A percentile compares a stretch with the other conserved stretches of the same genome.
Evolutionary conservation across 2,329 filamentous ascomycete genomes (phyloP).

Genomic region (Scytalidium lignicola): DNA sequence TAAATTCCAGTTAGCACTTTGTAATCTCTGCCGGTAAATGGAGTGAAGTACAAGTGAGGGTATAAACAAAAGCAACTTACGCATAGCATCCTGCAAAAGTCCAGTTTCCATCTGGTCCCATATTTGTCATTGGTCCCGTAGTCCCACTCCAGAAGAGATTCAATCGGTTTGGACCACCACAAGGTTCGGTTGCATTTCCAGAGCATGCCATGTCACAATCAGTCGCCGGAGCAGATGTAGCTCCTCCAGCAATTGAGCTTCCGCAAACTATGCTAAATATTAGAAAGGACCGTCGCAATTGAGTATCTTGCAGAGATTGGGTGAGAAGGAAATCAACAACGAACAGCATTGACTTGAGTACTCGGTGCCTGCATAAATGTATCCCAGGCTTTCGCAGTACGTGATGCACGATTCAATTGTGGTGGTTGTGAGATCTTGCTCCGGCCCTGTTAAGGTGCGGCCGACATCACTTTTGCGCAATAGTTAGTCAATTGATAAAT

Average conservation of each 20-base stretch:
- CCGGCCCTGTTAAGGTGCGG: slow-evolving; percentile 10
- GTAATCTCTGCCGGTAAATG: no score
- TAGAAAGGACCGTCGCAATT: not conserved
- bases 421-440: slow-evolving; percentile 12
- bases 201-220: slow-evolving; percentile 22
- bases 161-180: slow-evolving; percentile 28
- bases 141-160: slow-evolving; percentile 22
- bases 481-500: not conserved
- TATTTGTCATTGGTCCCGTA: slow-evolving; percentile 16
- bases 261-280: slow-evolving; percentile 13
- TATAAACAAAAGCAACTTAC: slow-evolving; percentile 8
- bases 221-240: slow-evolving; percentile 2
- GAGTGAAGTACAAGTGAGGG: no score
- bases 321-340: no score
- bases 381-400: slow-evolving; percentile 17
- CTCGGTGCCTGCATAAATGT: slow-evolving; percentile 23
- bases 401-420: slow-evolving; percentile 22
- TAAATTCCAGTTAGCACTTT: not conserved
- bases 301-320: no score
- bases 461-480: slow-evolving; percentile 3
- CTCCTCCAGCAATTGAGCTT: slow-evolving; percentile 7
- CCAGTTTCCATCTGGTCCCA: slow-evolving; percentile 7
- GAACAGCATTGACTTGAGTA: slow-evolving; percentile 24
- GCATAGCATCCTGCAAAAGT: slow-evolving; percentile 18
- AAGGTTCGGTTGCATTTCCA: slow-evolving; percentile 27